phyloP scores from a whole-genome alignment of 2,329 filamentous ascomycete genomes.

The Blastomyces emzantsi region DNA sequence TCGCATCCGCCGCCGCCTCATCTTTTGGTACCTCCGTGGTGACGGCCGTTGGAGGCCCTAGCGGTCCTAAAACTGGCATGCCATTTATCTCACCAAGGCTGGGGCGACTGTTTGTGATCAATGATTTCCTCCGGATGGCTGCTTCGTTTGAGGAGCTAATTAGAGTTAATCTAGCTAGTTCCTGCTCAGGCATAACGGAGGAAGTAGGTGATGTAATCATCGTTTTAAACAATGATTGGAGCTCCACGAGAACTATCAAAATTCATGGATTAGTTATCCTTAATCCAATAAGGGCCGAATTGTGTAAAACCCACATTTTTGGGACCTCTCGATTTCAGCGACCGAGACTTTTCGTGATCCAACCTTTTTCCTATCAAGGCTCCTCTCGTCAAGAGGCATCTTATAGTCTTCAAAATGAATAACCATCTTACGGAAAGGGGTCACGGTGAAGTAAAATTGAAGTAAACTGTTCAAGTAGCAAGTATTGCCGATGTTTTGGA shows the following conservation, averaged over 20 bases:
- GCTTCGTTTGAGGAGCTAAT: slow-evolving; percentile 51
- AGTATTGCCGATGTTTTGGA: slow-evolving; percentile 92
- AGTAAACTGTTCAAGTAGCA: slow-evolving; percentile 96
- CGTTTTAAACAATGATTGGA: slow-evolving; percentile 59
- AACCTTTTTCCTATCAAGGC: slow-evolving; percentile 58
- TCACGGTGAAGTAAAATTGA: slow-evolving; percentile 89
- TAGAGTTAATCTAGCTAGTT: slow-evolving; percentile 71
- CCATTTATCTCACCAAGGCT: slow-evolving; percentile 38
- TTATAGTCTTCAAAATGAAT: slow-evolving; percentile 63
- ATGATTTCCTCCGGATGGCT: slow-evolving; percentile 42
- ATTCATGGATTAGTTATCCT: neutral
- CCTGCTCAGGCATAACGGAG: slow-evolving; percentile 61
- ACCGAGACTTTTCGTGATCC: slow-evolving; percentile 60
- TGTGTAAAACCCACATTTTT: slow-evolving; percentile 57
- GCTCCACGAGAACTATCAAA: slow-evolving; percentile 62
- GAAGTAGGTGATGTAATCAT: slow-evolving; percentile 56
- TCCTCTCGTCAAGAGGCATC: slow-evolving; percentile 57
- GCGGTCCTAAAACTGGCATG: slow-evolving; percentile 38
- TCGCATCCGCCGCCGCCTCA: slow-evolving; percentile 19
- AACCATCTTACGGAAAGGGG: slow-evolving; percentile 69
- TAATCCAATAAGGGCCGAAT: neutral
- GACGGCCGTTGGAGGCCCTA: slow-evolving; percentile 30
- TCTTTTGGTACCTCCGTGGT: slow-evolving; percentile 19
- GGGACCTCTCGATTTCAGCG: slow-evolving; percentile 51
- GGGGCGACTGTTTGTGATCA: slow-evolving; percentile 27